phyloP scores from a whole-genome alignment of 371 early-diverging fungal species.

The Mucor mucedo region DNA sequence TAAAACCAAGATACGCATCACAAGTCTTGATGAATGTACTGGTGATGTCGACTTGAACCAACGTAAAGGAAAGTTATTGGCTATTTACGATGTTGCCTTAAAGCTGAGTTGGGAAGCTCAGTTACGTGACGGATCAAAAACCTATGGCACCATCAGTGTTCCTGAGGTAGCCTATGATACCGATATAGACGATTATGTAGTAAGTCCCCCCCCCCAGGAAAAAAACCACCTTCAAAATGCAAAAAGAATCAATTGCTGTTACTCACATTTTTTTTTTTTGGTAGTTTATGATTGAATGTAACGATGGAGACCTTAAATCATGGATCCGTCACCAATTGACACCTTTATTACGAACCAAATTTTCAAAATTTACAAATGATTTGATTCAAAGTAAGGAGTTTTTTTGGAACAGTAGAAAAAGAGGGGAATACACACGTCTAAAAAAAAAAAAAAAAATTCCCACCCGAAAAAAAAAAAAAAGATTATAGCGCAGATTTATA shows the following conservation, averaged over 20 bases:
- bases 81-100: constrained; percentile 84
- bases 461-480: constrained; percentile 21
- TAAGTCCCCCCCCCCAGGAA: too few species aligned
- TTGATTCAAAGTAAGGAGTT: constrained; percentile 67
- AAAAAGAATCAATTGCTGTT: too few species aligned
- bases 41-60: constrained; percentile 93
- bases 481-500: constrained; percentile 87
- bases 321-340: constrained; percentile 65
- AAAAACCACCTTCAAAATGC: too few species aligned
- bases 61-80: constrained; percentile 90
- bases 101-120: constrained; percentile 39
- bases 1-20: constrained; percentile 60
- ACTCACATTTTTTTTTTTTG: too few species aligned
- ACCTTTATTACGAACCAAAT: constrained; percentile 58
- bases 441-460: too few species aligned
- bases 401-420: too few species aligned
- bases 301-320: constrained; percentile 4
- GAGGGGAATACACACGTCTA: neutral
- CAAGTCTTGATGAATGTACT: constrained; percentile 62
- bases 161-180: constrained; percentile 94
- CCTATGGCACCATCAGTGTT: constrained; percentile 72
- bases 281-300: constrained; percentile 14
- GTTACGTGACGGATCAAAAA: constrained; percentile 28
- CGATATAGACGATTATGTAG: constrained; percentile 73
- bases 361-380: constrained; percentile 72